Conservation (phyloP, 2,329 filamentous ascomycete genomes). For the Colletotrichum gloeosporioides region DNA sequence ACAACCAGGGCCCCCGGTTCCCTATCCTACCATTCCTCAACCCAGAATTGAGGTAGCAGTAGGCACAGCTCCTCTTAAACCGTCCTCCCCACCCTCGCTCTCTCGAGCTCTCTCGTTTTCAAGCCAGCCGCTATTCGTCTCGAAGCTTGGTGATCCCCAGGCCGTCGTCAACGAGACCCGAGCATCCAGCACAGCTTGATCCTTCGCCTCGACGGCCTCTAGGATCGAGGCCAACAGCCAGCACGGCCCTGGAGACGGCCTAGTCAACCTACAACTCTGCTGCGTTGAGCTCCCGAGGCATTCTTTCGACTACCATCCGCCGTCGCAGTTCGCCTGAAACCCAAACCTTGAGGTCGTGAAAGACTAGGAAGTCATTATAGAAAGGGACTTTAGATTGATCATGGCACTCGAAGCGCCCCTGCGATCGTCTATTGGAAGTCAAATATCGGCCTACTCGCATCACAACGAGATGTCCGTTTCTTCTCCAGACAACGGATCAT, state of each 20-base stretch:
- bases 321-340: neutral
- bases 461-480: constrained; percentile 60
- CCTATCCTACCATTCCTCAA: neutral
- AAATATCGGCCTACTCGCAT: constrained; percentile 58
- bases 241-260: neutral
- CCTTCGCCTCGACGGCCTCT: constrained; percentile 9
- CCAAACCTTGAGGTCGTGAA: neutral
- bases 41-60: constrained; percentile 15
- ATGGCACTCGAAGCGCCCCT: constrained; percentile 70
- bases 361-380: neutral
- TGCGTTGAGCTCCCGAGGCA: constrained; percentile 26
- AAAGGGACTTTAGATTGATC: constrained; percentile 21
- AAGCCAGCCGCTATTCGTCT: constrained; percentile 25
- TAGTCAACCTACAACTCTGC: constrained; percentile 8
- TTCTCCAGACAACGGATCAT: constrained; percentile 56
- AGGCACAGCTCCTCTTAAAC: constrained; percentile 35
- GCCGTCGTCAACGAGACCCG: constrained; percentile 25
- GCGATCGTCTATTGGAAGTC: constrained; percentile 65
- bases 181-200: constrained; percentile 22
- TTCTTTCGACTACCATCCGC: constrained; percentile 20
- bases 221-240: constrained; percentile 9
- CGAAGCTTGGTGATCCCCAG: constrained; percentile 28
- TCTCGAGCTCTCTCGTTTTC: constrained; percentile 20
- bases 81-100: constrained; percentile 32
- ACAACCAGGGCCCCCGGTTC: constrained; percentile 22